These are phyloP conservation scores for Sanghuangporus sanghuang DNA, from an alignment of 1,284 basidiomycete genomes.

Conservation along the genomic window DNA sequence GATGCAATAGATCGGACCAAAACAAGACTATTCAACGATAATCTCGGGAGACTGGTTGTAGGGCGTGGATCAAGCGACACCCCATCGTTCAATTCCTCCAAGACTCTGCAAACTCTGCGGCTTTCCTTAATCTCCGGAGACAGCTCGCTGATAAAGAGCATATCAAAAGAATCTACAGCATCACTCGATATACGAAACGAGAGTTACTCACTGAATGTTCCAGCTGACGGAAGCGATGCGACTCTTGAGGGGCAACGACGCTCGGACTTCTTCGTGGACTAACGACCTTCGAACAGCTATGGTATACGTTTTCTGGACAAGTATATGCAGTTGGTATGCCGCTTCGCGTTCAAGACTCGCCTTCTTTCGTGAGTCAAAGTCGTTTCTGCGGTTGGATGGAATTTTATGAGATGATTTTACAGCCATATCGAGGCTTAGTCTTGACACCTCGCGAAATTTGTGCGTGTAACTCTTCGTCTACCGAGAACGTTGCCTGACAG, in stretches of 20 bases:
- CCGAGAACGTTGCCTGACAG: slow-evolving; percentile 22
- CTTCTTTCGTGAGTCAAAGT: slow-evolving; percentile 47
- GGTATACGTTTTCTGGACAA: slow-evolving; percentile 47
- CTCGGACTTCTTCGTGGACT: slow-evolving; percentile 78
- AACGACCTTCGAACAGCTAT: slow-evolving; percentile 79
- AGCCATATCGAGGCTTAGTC: slow-evolving; percentile 75
- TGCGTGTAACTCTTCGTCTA: slow-evolving; percentile 35
- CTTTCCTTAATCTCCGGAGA: neutral
- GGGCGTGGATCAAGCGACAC: slow-evolving; percentile 35
- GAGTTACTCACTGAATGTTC: slow-evolving; percentile 61
- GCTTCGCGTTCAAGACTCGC: slow-evolving; percentile 53
- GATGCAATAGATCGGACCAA: slow-evolving; percentile 39
- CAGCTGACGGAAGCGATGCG: slow-evolving; percentile 53
- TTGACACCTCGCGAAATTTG: slow-evolving; percentile 75
- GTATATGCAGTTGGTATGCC: slow-evolving; percentile 61
- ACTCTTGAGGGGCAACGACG: slow-evolving; percentile 59
- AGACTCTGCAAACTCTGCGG: slow-evolving; percentile 1
- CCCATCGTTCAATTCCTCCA: neutral
- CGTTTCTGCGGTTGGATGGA: neutral
- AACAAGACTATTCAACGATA: slow-evolving; percentile 39
- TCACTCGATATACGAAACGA: slow-evolving; percentile 56
- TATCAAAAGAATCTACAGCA: slow-evolving; percentile 51
- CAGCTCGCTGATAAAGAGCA: slow-evolving; percentile 24
- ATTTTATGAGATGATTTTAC: neutral
- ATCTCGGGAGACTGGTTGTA: slow-evolving; percentile 44